These are phyloP conservation scores for Fraxinus angustifolia DNA, from an alignment of 305 asterid species.

Conservation along the genomic window DNA sequence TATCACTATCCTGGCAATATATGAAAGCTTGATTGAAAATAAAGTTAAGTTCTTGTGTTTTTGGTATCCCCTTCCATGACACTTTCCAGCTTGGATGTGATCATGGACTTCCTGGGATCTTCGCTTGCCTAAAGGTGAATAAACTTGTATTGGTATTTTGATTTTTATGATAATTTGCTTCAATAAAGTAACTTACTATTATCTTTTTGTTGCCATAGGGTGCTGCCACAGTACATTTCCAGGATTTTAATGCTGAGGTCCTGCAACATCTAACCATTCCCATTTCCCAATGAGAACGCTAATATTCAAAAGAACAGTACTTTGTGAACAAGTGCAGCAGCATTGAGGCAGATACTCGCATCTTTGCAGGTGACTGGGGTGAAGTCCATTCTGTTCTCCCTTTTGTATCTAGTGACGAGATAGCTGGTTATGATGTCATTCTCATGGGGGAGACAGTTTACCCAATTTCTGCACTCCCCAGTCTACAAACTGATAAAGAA, in stretches of 20 bases:
- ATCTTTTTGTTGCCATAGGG: background rate
- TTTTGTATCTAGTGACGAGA: slow-evolving; percentile 21
- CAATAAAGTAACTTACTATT: slow-evolving; percentile 7
- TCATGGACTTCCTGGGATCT: slow-evolving; percentile 95
- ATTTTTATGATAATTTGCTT: slow-evolving; percentile 1
- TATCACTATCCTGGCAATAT: background rate
- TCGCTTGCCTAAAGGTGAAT: slow-evolving; percentile 67
- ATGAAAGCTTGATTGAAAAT: background rate
- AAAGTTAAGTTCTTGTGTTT: background rate
- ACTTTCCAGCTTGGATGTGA: slow-evolving; percentile 86
- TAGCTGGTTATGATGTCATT: slow-evolving; percentile 63
- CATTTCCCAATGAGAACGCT: slow-evolving; percentile 56
- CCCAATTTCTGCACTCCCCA: slow-evolving; percentile 64
- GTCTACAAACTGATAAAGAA: slow-evolving; percentile 56
- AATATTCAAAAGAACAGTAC: slow-evolving; percentile 38
- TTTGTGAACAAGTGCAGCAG: slow-evolving; percentile 16
- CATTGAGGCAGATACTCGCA: slow-evolving; percentile 49
- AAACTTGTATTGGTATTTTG: background rate
- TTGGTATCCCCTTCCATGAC: slow-evolving; percentile 7
- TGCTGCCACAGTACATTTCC: slow-evolving; percentile 65
- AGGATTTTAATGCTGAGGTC: slow-evolving; percentile 93
- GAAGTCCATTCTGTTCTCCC: slow-evolving; percentile 65
- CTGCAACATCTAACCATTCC: slow-evolving; percentile 71
- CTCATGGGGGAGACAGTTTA: slow-evolving; percentile 98
- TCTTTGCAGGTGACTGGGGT: slow-evolving; percentile 90